These are phyloP conservation scores for Eucalyptus decipiens DNA, from an alignment of 345 rosid species.

Conservation along the genomic window DNA sequence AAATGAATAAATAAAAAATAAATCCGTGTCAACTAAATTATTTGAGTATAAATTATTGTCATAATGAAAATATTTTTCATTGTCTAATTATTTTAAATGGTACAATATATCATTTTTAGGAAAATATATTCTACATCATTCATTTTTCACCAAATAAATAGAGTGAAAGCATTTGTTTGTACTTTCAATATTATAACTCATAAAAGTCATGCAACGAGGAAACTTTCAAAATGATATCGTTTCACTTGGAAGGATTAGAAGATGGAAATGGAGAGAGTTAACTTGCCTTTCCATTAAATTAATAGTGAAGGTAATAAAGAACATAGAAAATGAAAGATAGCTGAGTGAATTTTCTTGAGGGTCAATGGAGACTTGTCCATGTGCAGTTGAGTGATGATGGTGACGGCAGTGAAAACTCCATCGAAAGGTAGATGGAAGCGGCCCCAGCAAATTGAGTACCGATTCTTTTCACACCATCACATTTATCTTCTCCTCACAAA, in stretches of 20 bases:
- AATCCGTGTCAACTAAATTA: neutral
- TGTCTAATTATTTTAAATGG: neutral
- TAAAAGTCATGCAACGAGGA: neutral
- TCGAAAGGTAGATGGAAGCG: neutral
- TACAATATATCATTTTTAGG: fast-evolving
- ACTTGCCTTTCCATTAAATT: neutral
- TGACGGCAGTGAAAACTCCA: neutral
- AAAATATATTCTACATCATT: neutral
- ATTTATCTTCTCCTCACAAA: neutral
- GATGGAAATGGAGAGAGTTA: neutral
- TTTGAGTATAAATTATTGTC: neutral
- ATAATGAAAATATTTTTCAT: neutral
- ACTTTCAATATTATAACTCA: neutral
- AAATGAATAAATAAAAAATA: neutral
- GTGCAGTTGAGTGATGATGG: neutral
- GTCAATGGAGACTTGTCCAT: neutral
- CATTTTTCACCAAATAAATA: neutral
- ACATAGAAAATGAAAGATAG: neutral
- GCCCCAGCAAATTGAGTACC: neutral
- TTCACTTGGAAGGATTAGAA: neutral
- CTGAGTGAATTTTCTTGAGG: neutral
- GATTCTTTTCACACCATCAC: neutral
- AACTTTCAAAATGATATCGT: neutral
- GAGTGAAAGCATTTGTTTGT: neutral
- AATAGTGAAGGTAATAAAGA: neutral